Evolutionary conservation across 495 filamentous ascomycete species (phyloP), one percentile per base, ranked within the genome.

Genomic region (Penicillium samsonianum): DNA sequence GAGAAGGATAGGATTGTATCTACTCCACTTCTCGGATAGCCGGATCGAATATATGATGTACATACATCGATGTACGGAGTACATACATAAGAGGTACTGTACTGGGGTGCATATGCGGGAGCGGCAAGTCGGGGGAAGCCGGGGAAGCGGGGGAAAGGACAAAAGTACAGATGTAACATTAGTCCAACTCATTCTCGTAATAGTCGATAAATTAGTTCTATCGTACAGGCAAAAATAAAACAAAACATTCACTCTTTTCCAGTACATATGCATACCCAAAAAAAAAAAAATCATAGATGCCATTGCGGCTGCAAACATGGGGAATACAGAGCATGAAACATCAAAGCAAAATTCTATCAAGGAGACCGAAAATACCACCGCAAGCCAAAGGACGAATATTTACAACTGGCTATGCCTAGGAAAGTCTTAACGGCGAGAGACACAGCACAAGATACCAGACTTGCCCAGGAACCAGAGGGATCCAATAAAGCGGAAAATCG

Each of bases 371-470:
- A 37, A 47, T 37, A 45, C 14, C 41, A 25, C 46, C n/a, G 52
- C 52, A 25, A 10, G 23, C 10, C 38, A 30, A 53, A 46, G 26
- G 28, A 19, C 30, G 49, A 42, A 42, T 67, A 69, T 67, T 47
- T 69, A 69, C 66, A 69, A 25, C 35, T 23, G 12, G 41, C 11
- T 31, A 2, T 22, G 4, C 30, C 38, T 10, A 33, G 20, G 33
- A 6, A 7, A 25, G 1, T 25, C 43, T 65, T 65, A 69, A 26
- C 90, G 86, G 67, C 90, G 83, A 49, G 85, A 82, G 67, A 96
- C 91, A 78, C 92, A 96, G 84, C 89, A 94, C 77, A 96, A 84
- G 67, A 97, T 84, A 64, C 93, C 93, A 23, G 90, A 90, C 71
- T 84, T 86, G 59, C 87, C 89, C 58, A 98, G 78, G 84, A 98